phyloP scores from a whole-genome alignment of 208 protist species.

The Phytomonas sp. region DNA sequence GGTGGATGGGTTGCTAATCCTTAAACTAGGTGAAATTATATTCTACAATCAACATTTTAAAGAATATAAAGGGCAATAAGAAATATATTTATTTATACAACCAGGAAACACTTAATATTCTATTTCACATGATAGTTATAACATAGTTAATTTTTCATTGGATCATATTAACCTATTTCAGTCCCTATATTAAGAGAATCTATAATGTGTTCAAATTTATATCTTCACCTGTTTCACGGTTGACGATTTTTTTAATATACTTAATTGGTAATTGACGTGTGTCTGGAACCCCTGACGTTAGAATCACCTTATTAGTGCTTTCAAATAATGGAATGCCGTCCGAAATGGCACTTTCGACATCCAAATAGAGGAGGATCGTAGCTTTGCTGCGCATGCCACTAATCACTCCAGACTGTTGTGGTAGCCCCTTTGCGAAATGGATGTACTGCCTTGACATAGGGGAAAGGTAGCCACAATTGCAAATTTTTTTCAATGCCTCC shows the following conservation, averaged over 20 bases:
- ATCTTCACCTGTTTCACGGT: conserved; percentile 22
- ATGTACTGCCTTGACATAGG: conserved; percentile 84
- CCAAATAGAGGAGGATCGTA: conserved; percentile 71
- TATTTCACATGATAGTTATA: background rate
- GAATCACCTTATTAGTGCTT: conserved; percentile 80
- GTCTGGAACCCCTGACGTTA: conserved; percentile 63
- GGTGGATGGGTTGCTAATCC: background rate
- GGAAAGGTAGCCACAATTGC: conserved; percentile 61
- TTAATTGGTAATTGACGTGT: conserved; percentile 49
- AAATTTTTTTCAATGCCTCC: conserved; percentile 44
- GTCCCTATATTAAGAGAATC: background rate
- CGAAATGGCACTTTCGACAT: conserved; percentile 41
- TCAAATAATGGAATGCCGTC: conserved; percentile 67
- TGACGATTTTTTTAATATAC: conserved; percentile 63
- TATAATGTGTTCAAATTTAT: conserved; percentile 10
- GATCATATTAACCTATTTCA: background rate
- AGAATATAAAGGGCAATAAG: background rate
- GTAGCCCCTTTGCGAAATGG: conserved; percentile 80
- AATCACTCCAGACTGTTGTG: conserved; percentile 45
- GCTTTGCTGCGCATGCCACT: conserved; percentile 71
- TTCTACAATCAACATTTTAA: background rate
- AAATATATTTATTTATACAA: background rate
- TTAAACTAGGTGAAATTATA: background rate
- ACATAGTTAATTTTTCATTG: background rate
- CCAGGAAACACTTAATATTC: background rate